Evolutionary conservation across 2,329 filamentous ascomycete species (phyloP).

Genomic region (Camptophora hylomeconis): DNA sequence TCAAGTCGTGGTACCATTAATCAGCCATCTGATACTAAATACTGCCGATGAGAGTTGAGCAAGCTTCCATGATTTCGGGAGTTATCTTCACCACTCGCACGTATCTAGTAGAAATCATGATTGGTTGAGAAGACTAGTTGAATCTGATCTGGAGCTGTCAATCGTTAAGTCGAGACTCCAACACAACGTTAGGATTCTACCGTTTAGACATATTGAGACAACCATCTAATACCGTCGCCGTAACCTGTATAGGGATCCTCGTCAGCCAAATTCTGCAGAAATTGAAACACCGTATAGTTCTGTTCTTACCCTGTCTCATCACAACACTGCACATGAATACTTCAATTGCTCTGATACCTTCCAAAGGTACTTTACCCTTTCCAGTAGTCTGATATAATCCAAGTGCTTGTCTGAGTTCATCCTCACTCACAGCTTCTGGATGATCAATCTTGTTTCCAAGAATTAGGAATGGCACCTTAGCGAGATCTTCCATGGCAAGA

Average conservation of each 20-base stretch:
- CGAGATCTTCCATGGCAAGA: conserved; percentile 89
- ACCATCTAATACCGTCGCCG: conserved; percentile 80
- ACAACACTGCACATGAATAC: conserved; percentile 99
- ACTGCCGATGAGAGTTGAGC: too few relatives aligned
- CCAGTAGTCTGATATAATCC: conserved; percentile 93
- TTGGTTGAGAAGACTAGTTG: too few relatives aligned
- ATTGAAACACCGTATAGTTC: background rate
- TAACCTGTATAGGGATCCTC: conserved; percentile 47
- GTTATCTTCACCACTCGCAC: too few relatives aligned
- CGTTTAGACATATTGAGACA: conserved; percentile 76
- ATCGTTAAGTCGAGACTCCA: too few relatives aligned
- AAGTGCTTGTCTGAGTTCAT: conserved; percentile 82
- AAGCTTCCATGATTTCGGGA: too few relatives aligned
- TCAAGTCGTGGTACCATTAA: too few relatives aligned
- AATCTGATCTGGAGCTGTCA: too few relatives aligned
- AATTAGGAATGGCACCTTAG: conserved; percentile 90
- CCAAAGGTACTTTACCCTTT: conserved; percentile 85
- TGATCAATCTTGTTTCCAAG: conserved; percentile 99
- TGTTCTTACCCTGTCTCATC: conserved; percentile 69
- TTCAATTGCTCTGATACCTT: conserved; percentile 89
- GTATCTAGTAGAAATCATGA: too few relatives aligned
- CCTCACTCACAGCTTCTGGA: conserved; percentile 87
- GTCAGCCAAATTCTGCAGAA: conserved; percentile 5
- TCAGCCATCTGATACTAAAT: too few relatives aligned
- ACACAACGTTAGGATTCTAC: too few relatives aligned